Base-by-base conservation (phyloP, 768 basidiomycete species). In the Clavaria fumosa region DNA sequence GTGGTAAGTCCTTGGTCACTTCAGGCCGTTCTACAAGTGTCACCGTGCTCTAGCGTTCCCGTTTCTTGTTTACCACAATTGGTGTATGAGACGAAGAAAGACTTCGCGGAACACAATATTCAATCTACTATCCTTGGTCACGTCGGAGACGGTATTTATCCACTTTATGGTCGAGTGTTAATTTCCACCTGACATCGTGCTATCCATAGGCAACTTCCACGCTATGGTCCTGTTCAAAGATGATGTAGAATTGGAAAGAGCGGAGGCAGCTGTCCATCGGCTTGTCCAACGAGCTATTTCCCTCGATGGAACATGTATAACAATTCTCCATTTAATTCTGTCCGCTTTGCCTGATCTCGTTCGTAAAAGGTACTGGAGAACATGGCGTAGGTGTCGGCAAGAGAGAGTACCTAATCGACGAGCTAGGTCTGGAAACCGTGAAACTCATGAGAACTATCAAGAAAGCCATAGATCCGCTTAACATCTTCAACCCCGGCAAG, bases 301-400 rank as follows among this genome's bases (percentile, higher is more conserved):
- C 10, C 58, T 83, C 39, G 82, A 83, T 43, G 82, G 82, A 31
- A 84, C 82, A 14, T 84, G 81, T 78, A 44, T 44, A 75, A 56
- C 5, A 6, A 20, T 4, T 44, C 33, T 45, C 12, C 12, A 18
- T 34, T 11, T 34, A 23, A 9, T 17, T 24, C 21, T 20, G 17
- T 44, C 17, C 30, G 5, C 19, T 20, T 31, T 39, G 14, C 15
- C 12, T 46, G n/a, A 39, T 45, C n/a, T n/a, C n/a, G n/a, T n/a
- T n/a, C n/a, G 33, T 27, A 38, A 7, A 43, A 83, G 78, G 78
- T 46, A 83, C 80, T 3, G 83, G 84, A 6, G 85, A 90, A 53
- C 86, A 90, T 53, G 86, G 86, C 0, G 78, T 90, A 10, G 86
- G 88, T 1, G 56, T 89, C 5, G 86, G 86, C 7, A 90, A 90